A percentile compares a stretch with the other conserved stretches of the same genome.
These are phyloP conservation scores for Lactarius quietus DNA, from an alignment of 768 basidiomycete genomes.

Conservation along the genomic window DNA sequence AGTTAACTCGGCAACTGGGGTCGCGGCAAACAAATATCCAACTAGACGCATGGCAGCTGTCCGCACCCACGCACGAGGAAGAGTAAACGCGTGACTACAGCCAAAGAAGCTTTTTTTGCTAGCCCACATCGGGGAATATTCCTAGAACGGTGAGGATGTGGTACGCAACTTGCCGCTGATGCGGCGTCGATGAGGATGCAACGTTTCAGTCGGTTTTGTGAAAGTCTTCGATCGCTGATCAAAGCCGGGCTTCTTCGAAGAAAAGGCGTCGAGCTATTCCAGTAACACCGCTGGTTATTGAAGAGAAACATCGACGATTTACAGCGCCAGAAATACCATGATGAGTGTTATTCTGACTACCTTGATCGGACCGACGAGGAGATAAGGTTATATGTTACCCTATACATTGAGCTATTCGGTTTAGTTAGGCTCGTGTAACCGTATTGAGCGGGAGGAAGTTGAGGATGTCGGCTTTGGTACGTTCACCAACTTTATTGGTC, in stretches of 20 bases:
- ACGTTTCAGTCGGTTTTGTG: constrained; percentile 63
- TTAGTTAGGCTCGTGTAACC: constrained; percentile 58
- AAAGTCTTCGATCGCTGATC: constrained; percentile 80
- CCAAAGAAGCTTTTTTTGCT: constrained; percentile 54
- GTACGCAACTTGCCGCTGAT: constrained; percentile 76
- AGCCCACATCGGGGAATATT: constrained; percentile 50
- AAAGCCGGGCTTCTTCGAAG: constrained; percentile 85
- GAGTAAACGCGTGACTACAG: constrained; percentile 61
- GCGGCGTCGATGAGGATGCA: constrained; percentile 48
- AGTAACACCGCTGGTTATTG: constrained; percentile 50
- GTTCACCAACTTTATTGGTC: constrained; percentile 73
- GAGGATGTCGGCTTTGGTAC: constrained; percentile 78
- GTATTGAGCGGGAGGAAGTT: constrained; percentile 62
- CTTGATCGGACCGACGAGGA: constrained; percentile 68
- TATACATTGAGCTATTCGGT: constrained; percentile 41
- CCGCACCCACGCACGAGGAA: constrained; percentile 97
- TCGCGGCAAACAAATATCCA: constrained; percentile 60
- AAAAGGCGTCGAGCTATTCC: constrained; percentile 80
- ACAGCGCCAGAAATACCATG: constrained; percentile 55
- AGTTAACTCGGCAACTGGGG: constrained; percentile 43
- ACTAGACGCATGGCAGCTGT: constrained; percentile 73
- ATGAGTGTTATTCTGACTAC: constrained; percentile 63
- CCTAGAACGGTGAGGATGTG: constrained; percentile 64
- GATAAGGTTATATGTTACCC: constrained; percentile 59
- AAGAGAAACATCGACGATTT: constrained; percentile 46